These are phyloP conservation scores for Neoboletus brunneissimus DNA, from an alignment of 768 basidiomycete species.

Conservation along the genomic window DNA sequence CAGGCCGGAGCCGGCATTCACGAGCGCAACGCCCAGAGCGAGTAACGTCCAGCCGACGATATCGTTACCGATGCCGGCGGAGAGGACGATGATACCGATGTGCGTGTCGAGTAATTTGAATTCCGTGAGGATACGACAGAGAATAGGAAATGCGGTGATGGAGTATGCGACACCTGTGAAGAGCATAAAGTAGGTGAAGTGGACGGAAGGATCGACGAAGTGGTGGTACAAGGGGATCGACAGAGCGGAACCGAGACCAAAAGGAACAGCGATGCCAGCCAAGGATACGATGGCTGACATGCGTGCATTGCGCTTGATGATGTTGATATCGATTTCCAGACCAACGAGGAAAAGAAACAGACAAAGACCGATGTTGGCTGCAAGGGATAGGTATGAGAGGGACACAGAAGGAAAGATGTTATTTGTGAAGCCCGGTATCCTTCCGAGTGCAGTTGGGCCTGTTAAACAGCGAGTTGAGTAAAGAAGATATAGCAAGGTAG, in stretches of 20 bases:
- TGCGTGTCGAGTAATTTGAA: slow-evolving; percentile 88
- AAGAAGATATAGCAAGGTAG: slow-evolving; percentile 33
- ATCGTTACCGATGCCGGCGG: slow-evolving; percentile 88
- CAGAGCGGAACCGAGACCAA: slow-evolving; percentile 76
- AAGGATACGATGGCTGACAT: slow-evolving; percentile 68
- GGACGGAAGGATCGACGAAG: slow-evolving; percentile 58
- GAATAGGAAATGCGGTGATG: slow-evolving; percentile 83
- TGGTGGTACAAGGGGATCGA: slow-evolving; percentile 49
- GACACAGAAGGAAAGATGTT: slow-evolving; percentile 79
- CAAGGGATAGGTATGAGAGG: slow-evolving; percentile 74
- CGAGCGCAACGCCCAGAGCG: slow-evolving; percentile 88
- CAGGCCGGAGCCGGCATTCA: slow-evolving; percentile 81
- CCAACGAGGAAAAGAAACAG: slow-evolving; percentile 93
- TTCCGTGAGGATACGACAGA: slow-evolving; percentile 86
- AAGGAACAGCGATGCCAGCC: slow-evolving; percentile 85
- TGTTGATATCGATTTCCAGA: slow-evolving; percentile 77
- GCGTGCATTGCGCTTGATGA: slow-evolving; percentile 77
- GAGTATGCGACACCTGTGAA: slow-evolving; percentile 91
- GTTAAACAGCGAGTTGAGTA: not conserved
- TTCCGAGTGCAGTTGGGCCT: slow-evolving; percentile 63
- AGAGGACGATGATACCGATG: slow-evolving; percentile 90
- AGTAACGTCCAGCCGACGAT: slow-evolving; percentile 86
- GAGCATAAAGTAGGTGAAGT: slow-evolving; percentile 90
- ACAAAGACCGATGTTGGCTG: slow-evolving; percentile 85
- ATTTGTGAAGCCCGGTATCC: slow-evolving; percentile 84